phyloP scores from a whole-genome alignment of 345 rosid species.

The Boechera retrofracta region DNA sequence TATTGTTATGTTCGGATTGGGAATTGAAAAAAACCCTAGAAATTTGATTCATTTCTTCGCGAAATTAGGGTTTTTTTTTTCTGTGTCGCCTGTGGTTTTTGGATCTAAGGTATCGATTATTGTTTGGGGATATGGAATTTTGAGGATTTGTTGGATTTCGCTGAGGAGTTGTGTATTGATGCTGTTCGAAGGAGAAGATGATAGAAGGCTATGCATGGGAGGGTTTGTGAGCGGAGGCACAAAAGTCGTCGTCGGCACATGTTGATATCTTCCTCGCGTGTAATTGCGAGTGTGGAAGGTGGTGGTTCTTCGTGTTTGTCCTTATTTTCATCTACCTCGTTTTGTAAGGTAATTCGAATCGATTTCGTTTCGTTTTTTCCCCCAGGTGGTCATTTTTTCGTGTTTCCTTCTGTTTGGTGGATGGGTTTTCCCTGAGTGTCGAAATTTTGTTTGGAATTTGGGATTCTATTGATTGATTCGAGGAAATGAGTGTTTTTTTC shows the following conservation, averaged over 20 bases:
- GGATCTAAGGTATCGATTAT: neutral
- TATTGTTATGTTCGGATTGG: neutral
- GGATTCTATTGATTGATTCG: neutral
- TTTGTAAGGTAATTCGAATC: conserved; percentile 56
- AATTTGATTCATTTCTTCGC: conserved; percentile 17
- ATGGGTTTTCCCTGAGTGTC: neutral
- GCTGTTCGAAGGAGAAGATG: conserved; percentile 63
- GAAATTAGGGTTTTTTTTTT: conserved; percentile 25
- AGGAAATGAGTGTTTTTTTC: neutral
- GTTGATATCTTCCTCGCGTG: conserved; percentile 65
- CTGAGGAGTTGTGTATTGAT: conserved; percentile 32
- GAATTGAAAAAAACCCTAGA: conserved; percentile 14
- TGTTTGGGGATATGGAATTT: neutral
- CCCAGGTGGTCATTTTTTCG: too few relatives aligned
- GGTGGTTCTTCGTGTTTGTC: conserved; percentile 51
- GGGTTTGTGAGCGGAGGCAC: conserved; percentile 55
- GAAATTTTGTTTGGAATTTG: neutral
- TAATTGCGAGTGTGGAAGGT: conserved; percentile 51
- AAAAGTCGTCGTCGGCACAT: conserved; percentile 56
- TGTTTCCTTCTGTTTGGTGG: neutral
- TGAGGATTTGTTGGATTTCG: neutral
- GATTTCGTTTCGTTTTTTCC: too few relatives aligned
- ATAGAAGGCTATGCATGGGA: conserved; percentile 72
- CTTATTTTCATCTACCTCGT: conserved; percentile 53
- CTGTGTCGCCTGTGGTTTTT: neutral